Evolutionary conservation across 192 early-diverging fungal genomes (phyloP).

Genomic region (Powellomyces hirtus): DNA sequence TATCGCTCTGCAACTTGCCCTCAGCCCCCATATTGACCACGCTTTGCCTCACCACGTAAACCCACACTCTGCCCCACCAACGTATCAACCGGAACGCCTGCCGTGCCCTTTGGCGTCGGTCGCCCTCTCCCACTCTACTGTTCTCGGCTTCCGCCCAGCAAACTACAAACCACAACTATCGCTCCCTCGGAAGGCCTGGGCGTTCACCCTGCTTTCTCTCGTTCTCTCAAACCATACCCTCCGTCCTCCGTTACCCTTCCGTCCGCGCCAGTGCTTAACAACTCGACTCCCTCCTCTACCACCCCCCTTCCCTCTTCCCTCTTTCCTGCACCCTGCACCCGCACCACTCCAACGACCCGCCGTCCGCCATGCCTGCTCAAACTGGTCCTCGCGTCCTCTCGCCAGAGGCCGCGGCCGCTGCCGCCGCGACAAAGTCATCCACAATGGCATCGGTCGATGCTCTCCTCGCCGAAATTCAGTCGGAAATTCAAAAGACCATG

Average conservation of each 20-base stretch:
- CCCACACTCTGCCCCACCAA: too few relatives aligned
- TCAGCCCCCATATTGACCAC: too few relatives aligned
- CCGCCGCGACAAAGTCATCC: not conserved
- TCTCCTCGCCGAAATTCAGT: conserved; percentile 1
- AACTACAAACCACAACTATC: not conserved
- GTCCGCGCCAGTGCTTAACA: not conserved
- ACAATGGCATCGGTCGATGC: not conserved
- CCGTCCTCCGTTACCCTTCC: not conserved
- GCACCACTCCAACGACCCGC: too few relatives aligned
- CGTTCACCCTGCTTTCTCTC: not conserved
- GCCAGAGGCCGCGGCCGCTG: too few relatives aligned
- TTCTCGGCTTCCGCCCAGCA: too few relatives aligned
- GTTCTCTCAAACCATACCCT: not conserved
- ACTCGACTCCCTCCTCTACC: not conserved
- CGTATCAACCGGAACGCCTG: too few relatives aligned
- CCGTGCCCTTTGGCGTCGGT: too few relatives aligned
- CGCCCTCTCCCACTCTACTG: too few relatives aligned
- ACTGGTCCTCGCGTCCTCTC: not conserved
- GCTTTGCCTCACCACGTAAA: too few relatives aligned
- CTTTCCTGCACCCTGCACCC: not conserved
- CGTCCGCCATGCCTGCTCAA: not conserved
- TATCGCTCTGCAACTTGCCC: too few relatives aligned
- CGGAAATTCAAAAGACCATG: not conserved
- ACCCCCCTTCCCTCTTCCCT: not conserved
- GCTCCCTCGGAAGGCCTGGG: not conserved